phyloP scores from a whole-genome alignment of 208 protist species.

The Jaenimonas drosophilae region DNA sequence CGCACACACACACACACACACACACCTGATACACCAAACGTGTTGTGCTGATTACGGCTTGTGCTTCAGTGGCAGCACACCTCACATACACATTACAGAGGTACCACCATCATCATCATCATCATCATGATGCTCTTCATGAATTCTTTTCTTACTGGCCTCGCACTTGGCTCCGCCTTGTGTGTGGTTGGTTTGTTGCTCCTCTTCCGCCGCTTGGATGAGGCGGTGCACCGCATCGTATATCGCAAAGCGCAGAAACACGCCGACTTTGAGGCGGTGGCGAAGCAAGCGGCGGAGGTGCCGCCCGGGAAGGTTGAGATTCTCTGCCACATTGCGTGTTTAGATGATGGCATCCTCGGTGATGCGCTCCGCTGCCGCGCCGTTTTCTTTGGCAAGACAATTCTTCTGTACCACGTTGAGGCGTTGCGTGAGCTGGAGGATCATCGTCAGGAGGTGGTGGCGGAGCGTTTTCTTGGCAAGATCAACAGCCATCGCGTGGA shows the following conservation, averaged over 20 bases:
- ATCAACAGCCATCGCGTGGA: conserved; percentile 48
- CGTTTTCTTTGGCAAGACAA: conserved; percentile 51
- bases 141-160: no score
- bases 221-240: conserved; percentile 15
- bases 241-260: conserved; percentile 37
- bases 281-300: conserved; percentile 23
- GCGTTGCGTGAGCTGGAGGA: conserved; percentile 18
- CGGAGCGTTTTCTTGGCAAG: conserved; percentile 57
- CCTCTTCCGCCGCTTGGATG: conserved; percentile 30
- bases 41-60: no score
- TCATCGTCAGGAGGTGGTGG: conserved; percentile 27
- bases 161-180: no score
- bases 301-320: conserved; percentile 45
- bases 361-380: conserved; percentile 52
- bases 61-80: no score
- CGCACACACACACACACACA: conserved; percentile 5
- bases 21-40: neutral
- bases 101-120: neutral
- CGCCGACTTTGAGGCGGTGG: conserved; percentile 18
- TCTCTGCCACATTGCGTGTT: conserved; percentile 53
- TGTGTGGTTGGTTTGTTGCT: no score
- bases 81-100: conserved; percentile 3
- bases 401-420: conserved; percentile 61
- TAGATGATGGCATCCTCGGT: conserved; percentile 56
- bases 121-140: neutral